Evolutionary conservation across 257 asterid species (phyloP).

Genomic region (Jacaranda mimosifolia): DNA sequence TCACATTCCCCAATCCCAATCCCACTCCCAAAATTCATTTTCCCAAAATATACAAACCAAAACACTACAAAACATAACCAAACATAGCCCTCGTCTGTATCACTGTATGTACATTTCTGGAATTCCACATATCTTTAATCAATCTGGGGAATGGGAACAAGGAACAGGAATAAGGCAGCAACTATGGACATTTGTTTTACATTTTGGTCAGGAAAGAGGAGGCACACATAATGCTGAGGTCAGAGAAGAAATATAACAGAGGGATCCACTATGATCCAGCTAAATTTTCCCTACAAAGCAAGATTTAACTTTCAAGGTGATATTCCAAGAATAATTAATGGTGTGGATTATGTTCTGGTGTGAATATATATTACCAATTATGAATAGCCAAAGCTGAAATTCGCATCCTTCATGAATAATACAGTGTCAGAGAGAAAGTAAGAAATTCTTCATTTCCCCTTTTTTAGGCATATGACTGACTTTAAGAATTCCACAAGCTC

Average conservation of each 20-base stretch:
- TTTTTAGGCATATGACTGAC: background rate
- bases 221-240: background rate
- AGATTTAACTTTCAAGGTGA: slow-evolving; percentile 5
- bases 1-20: too few relatives aligned
- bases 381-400: background rate
- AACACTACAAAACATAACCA: too few relatives aligned
- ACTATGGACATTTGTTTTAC: slow-evolving; percentile 3
- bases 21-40: too few relatives aligned
- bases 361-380: background rate
- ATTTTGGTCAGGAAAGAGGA: background rate
- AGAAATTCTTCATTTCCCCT: background rate
- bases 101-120: background rate
- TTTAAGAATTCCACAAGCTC: background rate
- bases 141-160: background rate
- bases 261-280: background rate
- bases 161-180: background rate
- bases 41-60: too few relatives aligned
- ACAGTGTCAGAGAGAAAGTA: background rate
- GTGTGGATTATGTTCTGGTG: background rate
- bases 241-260: background rate
- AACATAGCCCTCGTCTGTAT: too few relatives aligned
- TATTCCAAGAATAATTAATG: background rate
- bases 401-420: background rate
- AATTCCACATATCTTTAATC: background rate
- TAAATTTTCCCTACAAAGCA: background rate